These are phyloP conservation scores for Trichoderma semiorbis DNA, from an alignment of 2,329 filamentous ascomycete species.

Conservation along the genomic window DNA sequence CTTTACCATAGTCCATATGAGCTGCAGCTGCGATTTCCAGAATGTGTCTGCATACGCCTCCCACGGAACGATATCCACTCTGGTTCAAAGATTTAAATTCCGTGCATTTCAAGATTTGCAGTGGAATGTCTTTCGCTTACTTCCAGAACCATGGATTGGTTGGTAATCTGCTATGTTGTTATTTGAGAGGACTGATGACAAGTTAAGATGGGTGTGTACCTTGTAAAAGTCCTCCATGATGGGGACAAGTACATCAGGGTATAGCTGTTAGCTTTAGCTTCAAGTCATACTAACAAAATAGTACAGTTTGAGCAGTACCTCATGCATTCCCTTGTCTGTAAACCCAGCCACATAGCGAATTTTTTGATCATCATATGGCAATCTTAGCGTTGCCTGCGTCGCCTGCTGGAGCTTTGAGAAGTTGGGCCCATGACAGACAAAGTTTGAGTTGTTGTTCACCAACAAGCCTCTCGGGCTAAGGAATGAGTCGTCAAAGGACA, in stretches of 20 bases:
- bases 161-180: not conserved
- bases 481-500: not conserved
- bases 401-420: not conserved
- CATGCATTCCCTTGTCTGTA: not conserved
- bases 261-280: not conserved
- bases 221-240: not conserved
- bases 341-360: not conserved
- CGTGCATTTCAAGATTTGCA: rapidly evolving
- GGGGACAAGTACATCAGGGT: not conserved
- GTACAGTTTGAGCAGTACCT: not conserved
- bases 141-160: not conserved
- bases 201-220: not conserved
- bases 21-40: not conserved
- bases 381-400: not conserved
- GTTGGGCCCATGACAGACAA: not conserved
- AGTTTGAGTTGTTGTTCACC: not conserved
- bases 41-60: not conserved
- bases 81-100: not conserved
- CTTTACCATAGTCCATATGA: not conserved
- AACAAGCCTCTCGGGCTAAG: not conserved
- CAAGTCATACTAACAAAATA: not conserved
- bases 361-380: not conserved
- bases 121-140: not conserved
- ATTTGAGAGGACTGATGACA: not conserved
- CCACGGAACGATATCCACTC: not conserved